Conservation (phyloP, 2,329 filamentous ascomycete genomes). For the Aspergillus uvarum region DNA sequence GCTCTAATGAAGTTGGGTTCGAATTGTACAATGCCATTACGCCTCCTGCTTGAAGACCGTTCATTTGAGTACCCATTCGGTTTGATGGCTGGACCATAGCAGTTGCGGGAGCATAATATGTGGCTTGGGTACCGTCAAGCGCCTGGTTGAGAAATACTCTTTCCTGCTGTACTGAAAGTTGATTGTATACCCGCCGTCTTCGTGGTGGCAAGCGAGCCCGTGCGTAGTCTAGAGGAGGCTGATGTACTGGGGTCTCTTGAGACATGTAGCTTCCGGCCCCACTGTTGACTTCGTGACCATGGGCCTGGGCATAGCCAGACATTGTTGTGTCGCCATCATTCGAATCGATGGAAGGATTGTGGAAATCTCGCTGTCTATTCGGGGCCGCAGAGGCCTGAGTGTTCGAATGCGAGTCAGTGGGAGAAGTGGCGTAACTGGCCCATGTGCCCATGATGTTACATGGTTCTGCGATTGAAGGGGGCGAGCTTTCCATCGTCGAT, state of each 20-base stretch:
- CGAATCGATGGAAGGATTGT: neutral
- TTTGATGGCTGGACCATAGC: neutral
- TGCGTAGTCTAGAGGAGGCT: neutral
- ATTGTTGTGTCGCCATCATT: neutral
- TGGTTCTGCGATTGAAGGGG: neutral
- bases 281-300: neutral
- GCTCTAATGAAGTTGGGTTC: neutral
- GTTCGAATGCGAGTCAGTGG: neutral
- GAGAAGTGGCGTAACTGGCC: neutral
- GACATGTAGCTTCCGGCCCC: neutral
- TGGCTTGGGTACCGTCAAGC: neutral
- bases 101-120: neutral
- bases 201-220: neutral
- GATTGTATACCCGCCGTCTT: neutral
- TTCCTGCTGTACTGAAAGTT: neutral
- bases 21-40: neutral
- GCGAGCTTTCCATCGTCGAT: neutral
- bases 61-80: neutral
- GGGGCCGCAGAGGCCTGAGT: neutral
- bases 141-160: neutral
- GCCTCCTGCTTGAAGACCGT: neutral
- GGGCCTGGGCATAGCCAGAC: neutral
- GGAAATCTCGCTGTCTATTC: neutral
- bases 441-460: neutral
- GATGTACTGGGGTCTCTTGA: neutral